Evolutionary conservation across 176 grass and related monocot species (phyloP).

Genomic region (Carex parvula): DNA sequence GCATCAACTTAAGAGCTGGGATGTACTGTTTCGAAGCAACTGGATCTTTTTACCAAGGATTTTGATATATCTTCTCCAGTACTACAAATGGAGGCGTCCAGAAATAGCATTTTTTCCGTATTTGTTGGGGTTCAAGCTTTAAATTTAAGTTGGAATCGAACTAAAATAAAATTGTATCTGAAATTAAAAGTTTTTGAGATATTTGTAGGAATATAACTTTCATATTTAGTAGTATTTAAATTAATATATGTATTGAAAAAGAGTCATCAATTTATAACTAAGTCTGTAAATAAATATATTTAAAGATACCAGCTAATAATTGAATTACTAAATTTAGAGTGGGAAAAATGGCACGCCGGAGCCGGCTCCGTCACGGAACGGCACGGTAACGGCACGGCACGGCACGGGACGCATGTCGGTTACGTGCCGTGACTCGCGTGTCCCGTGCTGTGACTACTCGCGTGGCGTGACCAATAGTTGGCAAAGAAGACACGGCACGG

Average conservation of each 20-base stretch:
- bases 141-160: no score
- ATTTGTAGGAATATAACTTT: neutral
- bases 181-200: neutral
- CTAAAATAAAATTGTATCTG: neutral
- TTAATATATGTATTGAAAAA: neutral
- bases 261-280: neutral
- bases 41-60: no score
- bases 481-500: no score
- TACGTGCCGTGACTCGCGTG: no score
- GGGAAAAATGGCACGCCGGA: no score
- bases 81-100: neutral
- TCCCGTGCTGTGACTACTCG: no score
- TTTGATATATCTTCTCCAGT: neutral
- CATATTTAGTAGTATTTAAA: neutral
- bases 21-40: neutral
- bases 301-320: neutral
- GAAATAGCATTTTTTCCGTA: neutral
- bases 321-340: neutral
- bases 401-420: no score
- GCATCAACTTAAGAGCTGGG: no score
- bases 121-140: no score
- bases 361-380: no score
- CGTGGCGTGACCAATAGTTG: no score
- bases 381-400: no score
- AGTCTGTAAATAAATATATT: neutral